These are phyloP conservation scores for Ganoderma boninense DNA, from an alignment of 1,284 basidiomycete genomes.

Conservation along the genomic window DNA sequence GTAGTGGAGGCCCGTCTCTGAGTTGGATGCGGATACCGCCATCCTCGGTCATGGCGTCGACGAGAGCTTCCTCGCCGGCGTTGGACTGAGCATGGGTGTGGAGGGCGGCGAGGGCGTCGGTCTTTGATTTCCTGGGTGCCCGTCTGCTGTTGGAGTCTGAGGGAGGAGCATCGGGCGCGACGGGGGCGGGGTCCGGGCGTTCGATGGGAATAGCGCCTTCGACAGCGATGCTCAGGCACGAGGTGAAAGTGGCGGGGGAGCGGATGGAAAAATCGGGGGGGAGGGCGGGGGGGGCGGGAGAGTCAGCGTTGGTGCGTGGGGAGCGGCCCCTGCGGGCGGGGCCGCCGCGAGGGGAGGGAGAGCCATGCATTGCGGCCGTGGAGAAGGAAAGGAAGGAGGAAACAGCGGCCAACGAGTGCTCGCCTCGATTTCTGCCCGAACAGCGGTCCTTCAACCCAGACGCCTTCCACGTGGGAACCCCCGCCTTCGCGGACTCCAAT, in stretches of 20 bases:
- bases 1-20: slow-evolving; percentile 62
- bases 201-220: slow-evolving; percentile 67
- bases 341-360: slow-evolving; percentile 54
- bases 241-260: slow-evolving; percentile 59
- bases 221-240: slow-evolving; percentile 73
- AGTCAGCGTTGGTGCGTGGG: slow-evolving; percentile 51
- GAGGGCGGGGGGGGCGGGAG: slow-evolving; percentile 42
- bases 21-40: slow-evolving; percentile 39
- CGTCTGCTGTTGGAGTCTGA: slow-evolving; percentile 57
- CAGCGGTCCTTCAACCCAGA: slow-evolving; percentile 33
- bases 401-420: slow-evolving; percentile 23
- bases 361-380: slow-evolving; percentile 40
- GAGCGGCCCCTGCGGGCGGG: slow-evolving; percentile 66
- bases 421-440: slow-evolving; percentile 24
- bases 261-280: slow-evolving; percentile 53
- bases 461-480: slow-evolving; percentile 38
- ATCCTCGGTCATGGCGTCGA: slow-evolving; percentile 36
- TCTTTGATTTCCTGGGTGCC: slow-evolving; percentile 87
- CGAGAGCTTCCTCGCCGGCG: slow-evolving; percentile 54
- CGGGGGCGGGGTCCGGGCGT: slow-evolving; percentile 36
- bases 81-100: slow-evolving; percentile 70
- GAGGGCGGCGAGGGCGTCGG: slow-evolving; percentile 80
- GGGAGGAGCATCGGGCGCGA: slow-evolving; percentile 34
- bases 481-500: slow-evolving; percentile 35
- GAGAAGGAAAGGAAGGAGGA: slow-evolving; percentile 35